Conservation (phyloP, 805 yeast genomes). For the Lachancea waltii region DNA sequence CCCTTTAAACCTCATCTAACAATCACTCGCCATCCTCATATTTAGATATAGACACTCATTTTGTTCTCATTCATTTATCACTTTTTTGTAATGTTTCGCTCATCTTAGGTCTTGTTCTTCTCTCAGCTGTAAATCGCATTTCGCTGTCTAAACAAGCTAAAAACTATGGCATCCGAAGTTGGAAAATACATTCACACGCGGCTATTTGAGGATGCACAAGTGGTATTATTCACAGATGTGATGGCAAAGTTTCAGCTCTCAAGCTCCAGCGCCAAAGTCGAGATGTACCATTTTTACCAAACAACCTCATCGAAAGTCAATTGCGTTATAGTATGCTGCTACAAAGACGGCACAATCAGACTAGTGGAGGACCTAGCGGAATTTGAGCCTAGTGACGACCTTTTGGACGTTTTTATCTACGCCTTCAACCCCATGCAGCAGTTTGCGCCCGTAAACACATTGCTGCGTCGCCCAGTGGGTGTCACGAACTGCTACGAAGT, state of each 20-base stretch:
- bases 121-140: not conserved
- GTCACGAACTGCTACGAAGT: constrained; percentile 6
- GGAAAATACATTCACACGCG: constrained; percentile 17
- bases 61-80: too few relatives aligned
- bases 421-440: constrained; percentile 30
- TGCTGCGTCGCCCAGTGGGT: constrained; percentile 5
- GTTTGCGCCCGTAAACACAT: constrained; percentile 4
- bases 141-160: not conserved
- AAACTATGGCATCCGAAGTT: constrained; percentile 5
- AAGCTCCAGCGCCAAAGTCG: constrained; percentile 23
- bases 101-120: too few relatives aligned
- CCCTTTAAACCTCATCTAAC: not conserved
- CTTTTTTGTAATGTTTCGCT: too few relatives aligned
- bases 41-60: too few relatives aligned
- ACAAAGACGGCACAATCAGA: constrained; percentile 16
- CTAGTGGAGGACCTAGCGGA: constrained; percentile 19
- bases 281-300: constrained; percentile 27
- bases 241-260: constrained; percentile 20
- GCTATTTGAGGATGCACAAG: constrained; percentile 23
- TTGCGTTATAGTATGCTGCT: constrained; percentile 25
- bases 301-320: constrained; percentile 22
- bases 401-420: constrained; percentile 30
- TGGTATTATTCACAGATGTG: constrained; percentile 28
- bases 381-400: constrained; percentile 13
- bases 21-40: too few relatives aligned